Evolutionary conservation across 2,329 filamentous ascomycete genomes (phyloP), one percentile per base, ranked within the genome.

Genomic region (Trichophyton mentagrophytes): DNA sequence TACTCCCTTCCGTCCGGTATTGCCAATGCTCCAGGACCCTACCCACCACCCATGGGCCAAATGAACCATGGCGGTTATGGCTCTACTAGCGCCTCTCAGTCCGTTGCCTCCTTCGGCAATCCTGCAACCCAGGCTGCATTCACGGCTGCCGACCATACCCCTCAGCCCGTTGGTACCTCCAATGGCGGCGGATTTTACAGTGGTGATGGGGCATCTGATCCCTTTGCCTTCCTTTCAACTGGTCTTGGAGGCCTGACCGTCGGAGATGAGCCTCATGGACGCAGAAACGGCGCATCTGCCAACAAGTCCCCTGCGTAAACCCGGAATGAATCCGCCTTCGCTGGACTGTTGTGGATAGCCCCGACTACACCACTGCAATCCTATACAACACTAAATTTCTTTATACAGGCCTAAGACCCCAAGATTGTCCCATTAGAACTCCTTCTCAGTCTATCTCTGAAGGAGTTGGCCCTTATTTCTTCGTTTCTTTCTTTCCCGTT

Each of bases 51-150:
- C 4, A 77, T 77, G 74, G 73, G 74, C 49, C 74, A 76, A 66
- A 83, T 96, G 75, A 89, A 89, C 73, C 55, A 40, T 40, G 89
- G 87, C 42, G 88, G 90, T 68, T 96, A 85, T 67, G 85, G 85
- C 62, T 86, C 88, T 49, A 85, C 85, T 60, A 87, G 86, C 44
- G 85, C 86, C 59, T 86, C 90, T 67, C 90, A 93, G 74, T 88
- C 88, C 25, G 88, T 88, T 47, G 88, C 90, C 11, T 87, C 87
- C 3, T 97, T 99, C 70, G 91, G 96, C 71, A 95, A 90, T 78
- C 89, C 91, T 64, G 88, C 90, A 64, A 90, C 92, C 15, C 92
- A 97, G 77, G 90, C 90, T 63, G 92, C 93, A 27, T 99, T 99
- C 79, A 89, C 89, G 71, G 89, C 88, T 46, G 90, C 89, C 44